Percentiles rank a stretch among this genome's conserved stretches.
Evolutionary conservation across 257 asterid genomes (phyloP).

Genomic region (Ligustrum vulgare): DNA sequence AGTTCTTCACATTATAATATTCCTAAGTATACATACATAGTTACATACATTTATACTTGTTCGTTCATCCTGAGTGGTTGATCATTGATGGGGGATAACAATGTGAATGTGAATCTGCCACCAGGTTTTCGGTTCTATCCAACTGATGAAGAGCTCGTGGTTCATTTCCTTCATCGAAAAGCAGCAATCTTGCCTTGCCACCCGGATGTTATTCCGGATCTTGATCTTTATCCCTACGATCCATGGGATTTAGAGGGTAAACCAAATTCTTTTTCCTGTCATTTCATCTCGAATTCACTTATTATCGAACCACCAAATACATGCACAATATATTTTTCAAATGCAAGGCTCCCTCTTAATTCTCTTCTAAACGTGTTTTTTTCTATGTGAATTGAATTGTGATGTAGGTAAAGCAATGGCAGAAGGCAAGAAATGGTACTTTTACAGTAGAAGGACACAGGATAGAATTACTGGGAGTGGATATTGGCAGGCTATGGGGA

Average conservation of each 20-base stretch:
- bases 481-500: conserved; percentile 70
- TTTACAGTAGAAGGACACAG: conserved; percentile 78
- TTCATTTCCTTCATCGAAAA: conserved; percentile 94
- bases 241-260: conserved; percentile 96
- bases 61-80: conserved; percentile 14
- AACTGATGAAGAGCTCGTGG: conserved; percentile 89
- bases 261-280: too few relatives aligned
- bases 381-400: too few relatives aligned
- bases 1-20: too few relatives aligned
- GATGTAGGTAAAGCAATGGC: conserved; percentile 88
- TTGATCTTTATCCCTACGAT: conserved; percentile 81
- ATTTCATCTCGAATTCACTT: too few relatives aligned
- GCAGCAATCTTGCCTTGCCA: conserved; percentile 81
- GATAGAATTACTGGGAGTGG: conserved; percentile 68
- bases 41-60: neutral
- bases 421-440: conserved; percentile 92
- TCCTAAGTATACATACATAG: neutral
- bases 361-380: too few relatives aligned
- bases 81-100: conserved; percentile 26
- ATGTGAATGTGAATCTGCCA: conserved; percentile 63
- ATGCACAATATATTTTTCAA: neutral
- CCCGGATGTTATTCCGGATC: conserved; percentile 96
- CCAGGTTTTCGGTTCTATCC: conserved; percentile 95
- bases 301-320: too few relatives aligned
- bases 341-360: too few relatives aligned